phyloP scores from a whole-genome alignment of 768 basidiomycete species.

The Trametes meyenii region DNA sequence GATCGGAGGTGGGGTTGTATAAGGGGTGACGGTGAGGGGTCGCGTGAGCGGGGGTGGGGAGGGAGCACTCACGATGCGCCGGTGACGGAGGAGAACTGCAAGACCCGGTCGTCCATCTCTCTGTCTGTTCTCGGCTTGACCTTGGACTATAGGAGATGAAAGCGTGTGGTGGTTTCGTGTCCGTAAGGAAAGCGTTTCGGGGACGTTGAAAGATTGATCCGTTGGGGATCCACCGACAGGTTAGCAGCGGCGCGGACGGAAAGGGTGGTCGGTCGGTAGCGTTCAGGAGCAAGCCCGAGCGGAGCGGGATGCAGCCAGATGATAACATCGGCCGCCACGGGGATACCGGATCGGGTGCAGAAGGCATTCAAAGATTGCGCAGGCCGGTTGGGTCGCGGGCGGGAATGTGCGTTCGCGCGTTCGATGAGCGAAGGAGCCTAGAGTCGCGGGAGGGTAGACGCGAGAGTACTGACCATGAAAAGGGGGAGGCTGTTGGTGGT shows the following conservation, averaged over 20 bases:
- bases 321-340: conserved; percentile 9
- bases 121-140: conserved; percentile 17
- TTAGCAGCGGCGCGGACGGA: not conserved
- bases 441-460: not conserved
- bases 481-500: not conserved
- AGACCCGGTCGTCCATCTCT: conserved; percentile 47
- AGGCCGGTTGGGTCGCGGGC: not conserved
- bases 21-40: not conserved
- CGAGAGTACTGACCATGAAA: not conserved
- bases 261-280: not conserved
- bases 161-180: not conserved
- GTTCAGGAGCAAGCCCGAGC: not conserved
- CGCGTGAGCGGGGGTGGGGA: not conserved
- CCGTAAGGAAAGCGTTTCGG: not conserved
- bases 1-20: not conserved
- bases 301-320: not conserved
- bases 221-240: not conserved
- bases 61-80: conserved; percentile 61
- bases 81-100: conserved; percentile 68
- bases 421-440: not conserved
- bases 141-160: conserved; percentile 2
- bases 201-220: not conserved
- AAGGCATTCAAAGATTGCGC: not conserved
- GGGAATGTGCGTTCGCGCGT: not conserved
- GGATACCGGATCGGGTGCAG: conserved; percentile 3